A percentile compares a stretch with the other conserved stretches of the same genome.
These are phyloP conservation scores for Coemansia sp. DNA, from an alignment of 192 early-diverging fungal genomes.

Conservation along the genomic window DNA sequence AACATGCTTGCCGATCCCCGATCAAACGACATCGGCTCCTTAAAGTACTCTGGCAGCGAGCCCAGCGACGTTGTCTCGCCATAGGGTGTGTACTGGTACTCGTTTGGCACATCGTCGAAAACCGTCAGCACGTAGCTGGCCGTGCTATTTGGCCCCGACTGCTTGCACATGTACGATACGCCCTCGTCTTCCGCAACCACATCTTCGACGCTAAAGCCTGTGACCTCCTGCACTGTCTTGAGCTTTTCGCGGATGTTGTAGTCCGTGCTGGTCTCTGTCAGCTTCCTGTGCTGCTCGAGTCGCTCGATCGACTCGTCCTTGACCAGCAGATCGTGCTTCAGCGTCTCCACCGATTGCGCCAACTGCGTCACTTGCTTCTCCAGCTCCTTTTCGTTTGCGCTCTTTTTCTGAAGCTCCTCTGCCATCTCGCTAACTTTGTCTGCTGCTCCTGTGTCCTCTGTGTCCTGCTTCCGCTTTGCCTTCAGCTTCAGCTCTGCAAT, in stretches of 20 bases:
- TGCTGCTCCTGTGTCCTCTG: constrained; percentile 1
- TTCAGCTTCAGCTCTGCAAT: constrained; percentile 22
- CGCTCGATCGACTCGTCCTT: constrained; percentile 43
- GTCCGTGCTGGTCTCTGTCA: constrained; percentile 47
- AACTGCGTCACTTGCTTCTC: constrained; percentile 35
- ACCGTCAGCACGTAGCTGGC: constrained; percentile 41
- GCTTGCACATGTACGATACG: constrained; percentile 45
- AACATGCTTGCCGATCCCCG: constrained; percentile 43
- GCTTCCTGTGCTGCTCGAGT: constrained; percentile 45
- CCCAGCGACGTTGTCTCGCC: constrained; percentile 16
- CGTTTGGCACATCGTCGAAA: constrained; percentile 42
- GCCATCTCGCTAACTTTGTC: neutral
- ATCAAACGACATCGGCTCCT: constrained; percentile 46
- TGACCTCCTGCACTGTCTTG: constrained; percentile 38
- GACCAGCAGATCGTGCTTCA: constrained; percentile 41
- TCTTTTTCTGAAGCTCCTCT: constrained; percentile 8
- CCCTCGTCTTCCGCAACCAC: constrained; percentile 49
- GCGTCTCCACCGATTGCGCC: constrained; percentile 35
- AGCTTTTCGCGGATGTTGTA: constrained; percentile 51
- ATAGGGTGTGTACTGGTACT: constrained; percentile 50
- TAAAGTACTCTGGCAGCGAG: constrained; percentile 42
- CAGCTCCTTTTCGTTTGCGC: constrained; percentile 31
- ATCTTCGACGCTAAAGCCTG: constrained; percentile 37
- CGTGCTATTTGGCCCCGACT: constrained; percentile 21
- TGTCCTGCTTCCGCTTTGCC: constrained; percentile 7